Evolutionary conservation across 2,329 filamentous ascomycete genomes (phyloP), one percentile per base, ranked within the genome.

Genomic region (Botryotinia convoluta): DNA sequence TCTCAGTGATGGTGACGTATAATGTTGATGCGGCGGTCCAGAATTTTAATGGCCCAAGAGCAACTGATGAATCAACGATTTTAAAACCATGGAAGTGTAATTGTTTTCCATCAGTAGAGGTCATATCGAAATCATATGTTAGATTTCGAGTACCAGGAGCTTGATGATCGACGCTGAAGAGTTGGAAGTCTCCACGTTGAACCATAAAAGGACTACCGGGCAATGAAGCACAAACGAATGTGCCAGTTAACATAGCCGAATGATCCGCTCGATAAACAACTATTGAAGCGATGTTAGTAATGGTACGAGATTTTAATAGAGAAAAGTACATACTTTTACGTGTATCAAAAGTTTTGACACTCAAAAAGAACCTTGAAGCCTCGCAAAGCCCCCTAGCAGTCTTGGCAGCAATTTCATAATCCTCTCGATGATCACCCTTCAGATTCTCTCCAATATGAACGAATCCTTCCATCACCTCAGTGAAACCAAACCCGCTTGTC

Each of bases 21-120:
- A 92, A 83, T 0, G 88, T 91, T 32, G 86, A 89, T 1, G 89
- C 90, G 3, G 89, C 87, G 67, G 83, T 83, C 90, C 89, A 91
- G 74, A 92, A 88, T 74, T 86, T 84, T 59, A 83, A 76, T 1
- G 87, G 85, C 2, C 86, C 85, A 48, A 91, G 83, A 2, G 89
- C 87, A 0, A 89, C 87, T 0, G 87, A 87, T 5, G 89, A 86
- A 79, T 91, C 87, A 60, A 91, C 85, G 2, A 88, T 83, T 80
- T 91, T 91, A 81, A 87, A 89, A 0, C 89, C 90, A 74, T 89
- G 84, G 78, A 92, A 89, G 73, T 87, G 86, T 63, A 89, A 84
- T 65, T 82, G 82, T 62, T 84, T 82, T 22, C 87, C 87, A 74
- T 87, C 82, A 6, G 86, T 83, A 8, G 87, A 87, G 39, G 83